These are phyloP conservation scores for Cyclotella sp. DNA, from an alignment of 108 stramenopile species.

Conservation along the genomic window DNA sequence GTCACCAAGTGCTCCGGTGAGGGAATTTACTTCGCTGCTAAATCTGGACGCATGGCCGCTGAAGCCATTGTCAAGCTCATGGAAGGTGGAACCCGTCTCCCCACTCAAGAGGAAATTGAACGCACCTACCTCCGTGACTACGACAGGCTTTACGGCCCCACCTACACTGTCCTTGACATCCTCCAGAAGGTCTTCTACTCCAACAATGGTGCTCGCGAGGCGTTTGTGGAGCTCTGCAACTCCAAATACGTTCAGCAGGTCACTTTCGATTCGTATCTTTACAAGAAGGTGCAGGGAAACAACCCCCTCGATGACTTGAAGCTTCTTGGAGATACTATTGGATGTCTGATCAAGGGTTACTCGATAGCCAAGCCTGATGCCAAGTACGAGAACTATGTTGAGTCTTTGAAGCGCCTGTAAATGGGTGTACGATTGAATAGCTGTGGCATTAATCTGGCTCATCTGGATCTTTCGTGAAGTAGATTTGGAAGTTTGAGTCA, in stretches of 20 bases:
- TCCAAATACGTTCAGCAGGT: conserved; percentile 98
- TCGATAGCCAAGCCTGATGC: conserved; percentile 94
- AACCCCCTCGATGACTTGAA: conserved; percentile 97
- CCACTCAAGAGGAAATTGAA: conserved; percentile 93
- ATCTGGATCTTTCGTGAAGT: not conserved
- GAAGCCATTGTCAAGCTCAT: conserved; percentile 93
- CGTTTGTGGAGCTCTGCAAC: conserved; percentile 97
- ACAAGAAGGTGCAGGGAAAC: conserved; percentile 98
- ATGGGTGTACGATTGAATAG: not conserved
- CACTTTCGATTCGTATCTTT: conserved; percentile 98
- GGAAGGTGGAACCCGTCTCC: conserved; percentile 87
- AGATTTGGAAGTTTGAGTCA: conserved; percentile 1
- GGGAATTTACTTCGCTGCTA: conserved; percentile 99
- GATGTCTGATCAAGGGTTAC: conserved; percentile 95
- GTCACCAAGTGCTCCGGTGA: conserved; percentile 99
- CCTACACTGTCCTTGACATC: conserved; percentile 96
- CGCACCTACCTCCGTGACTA: conserved; percentile 94
- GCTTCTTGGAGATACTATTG: conserved; percentile 96
- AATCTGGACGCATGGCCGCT: conserved; percentile 98
- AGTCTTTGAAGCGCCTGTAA: conserved; percentile 95
- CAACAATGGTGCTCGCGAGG: conserved; percentile 98
- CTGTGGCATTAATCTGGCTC: not conserved
- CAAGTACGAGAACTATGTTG: conserved; percentile 95
- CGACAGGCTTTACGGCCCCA: conserved; percentile 93
- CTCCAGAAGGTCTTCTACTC: conserved; percentile 98